Evolutionary conservation across 805 yeast species (phyloP), one percentile per base, ranked within the genome.

Genomic region (Pichia nanzhaoensis): DNA sequence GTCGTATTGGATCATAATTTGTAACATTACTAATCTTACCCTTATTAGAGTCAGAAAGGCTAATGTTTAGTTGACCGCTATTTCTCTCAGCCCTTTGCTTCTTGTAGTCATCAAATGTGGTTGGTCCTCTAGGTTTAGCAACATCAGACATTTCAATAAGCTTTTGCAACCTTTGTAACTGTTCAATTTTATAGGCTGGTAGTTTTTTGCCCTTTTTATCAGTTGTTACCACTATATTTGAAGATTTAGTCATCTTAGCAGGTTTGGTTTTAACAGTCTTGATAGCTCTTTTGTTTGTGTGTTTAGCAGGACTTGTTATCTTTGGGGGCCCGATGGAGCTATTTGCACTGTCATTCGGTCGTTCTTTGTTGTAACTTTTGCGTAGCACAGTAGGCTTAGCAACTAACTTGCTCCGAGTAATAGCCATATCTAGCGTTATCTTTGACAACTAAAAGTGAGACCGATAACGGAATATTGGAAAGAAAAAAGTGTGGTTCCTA

Each of bases 111-210:
- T 38, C 39, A 3, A 34, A 34, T 21, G 46, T 35, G 3, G 41
- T 33, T 1, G 48, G 48, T 1, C 49, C 51, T n/a, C 49, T 36
- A n/a, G 59, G 59, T 37, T 44, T 53, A 1, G 54, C 48, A 14
- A 41, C 45, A 21, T 44, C 44, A 5, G 60, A 50, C 46, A 51
- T 45, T 5, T 48, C 44, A 12, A 47, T 37, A 21, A 56, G 42
- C 4, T 38, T 30, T n/a, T 44, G 43, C 17, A 47, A 38, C 9
- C 44, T 44, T 31, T 45, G 34, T 10, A 52, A 21, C 20, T 54
- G 56, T 19, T 46, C 49, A 14, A 43, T 36, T 34, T 49, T 55
- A 31, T 52, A 50, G 1, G 48, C 34, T 7, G 56, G 48, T 7
- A 54, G 10, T 9, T 46, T 43, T 17, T 44, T 48, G 20, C 39